phyloP scores from a whole-genome alignment of 805 yeast genomes.

The Yamadazyma ubonensis region DNA sequence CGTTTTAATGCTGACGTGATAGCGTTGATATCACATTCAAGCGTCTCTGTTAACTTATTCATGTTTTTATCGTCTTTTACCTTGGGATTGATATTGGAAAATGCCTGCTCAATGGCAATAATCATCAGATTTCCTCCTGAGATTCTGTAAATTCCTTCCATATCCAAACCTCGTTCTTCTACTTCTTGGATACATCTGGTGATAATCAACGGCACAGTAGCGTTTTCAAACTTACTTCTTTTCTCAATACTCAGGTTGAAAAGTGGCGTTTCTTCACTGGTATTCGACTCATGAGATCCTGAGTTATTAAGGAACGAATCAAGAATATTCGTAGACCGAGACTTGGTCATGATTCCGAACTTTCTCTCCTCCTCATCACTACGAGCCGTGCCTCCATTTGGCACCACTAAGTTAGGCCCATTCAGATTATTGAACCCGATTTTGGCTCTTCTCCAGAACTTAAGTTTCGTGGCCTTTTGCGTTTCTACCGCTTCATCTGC shows the following conservation, averaged over 20 bases:
- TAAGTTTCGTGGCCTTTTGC: constrained; percentile 42
- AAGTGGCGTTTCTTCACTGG: constrained; percentile 17
- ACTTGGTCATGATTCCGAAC: constrained; percentile 28
- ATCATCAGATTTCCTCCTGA: constrained; percentile 79
- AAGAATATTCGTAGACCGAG: constrained; percentile 48
- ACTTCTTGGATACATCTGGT: constrained; percentile 72
- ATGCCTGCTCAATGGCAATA: constrained; percentile 45
- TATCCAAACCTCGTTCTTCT: constrained; percentile 69
- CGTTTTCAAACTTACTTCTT: constrained; percentile 61
- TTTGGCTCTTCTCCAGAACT: constrained; percentile 46
- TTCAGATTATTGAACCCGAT: constrained; percentile 22
- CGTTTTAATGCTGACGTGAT: constrained; percentile 84
- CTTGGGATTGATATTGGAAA: constrained; percentile 22
- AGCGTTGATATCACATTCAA: constrained; percentile 73
- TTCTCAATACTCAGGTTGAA: constrained; percentile 59
- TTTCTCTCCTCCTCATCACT: constrained; percentile 11
- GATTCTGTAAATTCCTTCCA: constrained; percentile 88
- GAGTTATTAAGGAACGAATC: constrained; percentile 27
- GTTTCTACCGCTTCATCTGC: constrained; percentile 28
- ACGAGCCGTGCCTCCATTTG: constrained; percentile 9
- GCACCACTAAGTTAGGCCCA: constrained; percentile 14
- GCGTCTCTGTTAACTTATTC: constrained; percentile 30
- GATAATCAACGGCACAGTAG: constrained; percentile 67
- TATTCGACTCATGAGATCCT: constrained; percentile 4
- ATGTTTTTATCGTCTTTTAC: constrained; percentile 34